phyloP scores from a whole-genome alignment of 2,329 filamentous ascomycete species.

The Trichoderma brevicompactum region DNA sequence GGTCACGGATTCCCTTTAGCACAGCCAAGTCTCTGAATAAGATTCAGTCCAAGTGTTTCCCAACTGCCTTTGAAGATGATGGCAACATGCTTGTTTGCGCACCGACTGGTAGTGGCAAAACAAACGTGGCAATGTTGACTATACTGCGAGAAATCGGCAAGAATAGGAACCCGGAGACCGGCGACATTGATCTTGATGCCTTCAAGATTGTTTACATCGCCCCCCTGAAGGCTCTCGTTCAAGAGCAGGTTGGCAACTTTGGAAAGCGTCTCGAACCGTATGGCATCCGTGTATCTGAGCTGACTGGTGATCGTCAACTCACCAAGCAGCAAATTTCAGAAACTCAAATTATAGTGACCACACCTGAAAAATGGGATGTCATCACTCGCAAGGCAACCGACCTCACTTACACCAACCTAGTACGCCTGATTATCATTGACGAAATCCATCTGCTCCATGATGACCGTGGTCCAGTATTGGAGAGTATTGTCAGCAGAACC shows the following conservation, averaged over 20 bases:
- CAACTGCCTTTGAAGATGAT: slow-evolving; percentile 88
- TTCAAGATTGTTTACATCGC: slow-evolving; percentile 99
- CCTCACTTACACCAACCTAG: slow-evolving; percentile 95
- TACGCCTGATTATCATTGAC: slow-evolving; percentile 93
- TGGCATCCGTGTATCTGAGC: slow-evolving; percentile 89
- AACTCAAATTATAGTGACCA: slow-evolving; percentile 97
- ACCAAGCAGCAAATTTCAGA: slow-evolving; percentile 98
- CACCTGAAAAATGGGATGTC: slow-evolving; percentile 98
- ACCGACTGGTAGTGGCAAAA: slow-evolving; percentile 96
- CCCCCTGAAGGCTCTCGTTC: slow-evolving; percentile 90
- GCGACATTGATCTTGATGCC: slow-evolving; percentile 92
- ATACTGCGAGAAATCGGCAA: slow-evolving; percentile 97
- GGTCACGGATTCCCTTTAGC: slow-evolving; percentile 86
- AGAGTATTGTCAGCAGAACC: slow-evolving; percentile 94
- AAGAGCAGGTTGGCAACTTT: slow-evolving; percentile 98
- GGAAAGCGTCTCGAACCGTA: slow-evolving; percentile 88
- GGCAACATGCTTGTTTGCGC: slow-evolving; percentile 98
- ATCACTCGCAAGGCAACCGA: slow-evolving; percentile 98
- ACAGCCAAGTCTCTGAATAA: slow-evolving; percentile 87
- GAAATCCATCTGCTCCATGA: slow-evolving; percentile 98
- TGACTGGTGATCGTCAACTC: slow-evolving; percentile 96
- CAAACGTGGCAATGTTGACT: slow-evolving; percentile 96
- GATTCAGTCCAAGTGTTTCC: slow-evolving; percentile 92
- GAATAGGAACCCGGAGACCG: slow-evolving; percentile 83
- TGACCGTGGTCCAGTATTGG: slow-evolving; percentile 92